These are phyloP conservation scores for Ploettnerulaceae sp. DNA, from an alignment of 2,329 filamentous ascomycete species.

Conservation along the genomic window DNA sequence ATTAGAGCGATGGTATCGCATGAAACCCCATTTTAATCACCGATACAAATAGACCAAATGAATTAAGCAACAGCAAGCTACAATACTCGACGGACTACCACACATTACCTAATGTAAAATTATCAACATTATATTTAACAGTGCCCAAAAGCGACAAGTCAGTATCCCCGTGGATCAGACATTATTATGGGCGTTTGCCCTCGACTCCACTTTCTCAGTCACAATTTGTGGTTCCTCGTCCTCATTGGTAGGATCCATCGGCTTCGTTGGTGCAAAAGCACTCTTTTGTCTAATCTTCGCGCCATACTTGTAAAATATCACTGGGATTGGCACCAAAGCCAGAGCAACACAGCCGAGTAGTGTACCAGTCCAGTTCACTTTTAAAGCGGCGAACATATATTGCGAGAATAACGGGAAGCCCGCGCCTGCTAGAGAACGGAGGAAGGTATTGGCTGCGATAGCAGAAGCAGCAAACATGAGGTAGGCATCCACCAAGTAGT, in stretches of 20 bases:
- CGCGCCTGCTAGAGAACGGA: slow-evolving; percentile 73
- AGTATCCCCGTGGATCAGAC: no score
- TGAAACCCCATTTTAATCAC: no score
- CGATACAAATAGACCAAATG: no score
- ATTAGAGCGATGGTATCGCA: no score
- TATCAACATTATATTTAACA: no score
- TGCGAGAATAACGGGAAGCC: slow-evolving; percentile 74
- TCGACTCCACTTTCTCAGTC: slow-evolving; percentile 13
- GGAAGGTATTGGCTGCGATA: slow-evolving; percentile 75
- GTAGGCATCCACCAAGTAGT: slow-evolving; percentile 75
- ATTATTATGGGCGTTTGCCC: slow-evolving; percentile 5
- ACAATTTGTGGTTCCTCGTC: slow-evolving; percentile 17
- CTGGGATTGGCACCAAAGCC: slow-evolving; percentile 55
- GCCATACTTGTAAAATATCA: slow-evolving; percentile 59
- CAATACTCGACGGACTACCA: no score
- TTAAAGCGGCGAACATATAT: slow-evolving; percentile 62
- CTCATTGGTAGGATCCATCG: slow-evolving; percentile 14
- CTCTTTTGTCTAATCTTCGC: slow-evolving; percentile 51
- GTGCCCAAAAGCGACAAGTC: no score
- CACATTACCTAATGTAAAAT: no score
- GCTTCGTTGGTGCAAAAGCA: slow-evolving; percentile 48
- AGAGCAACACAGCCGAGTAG: slow-evolving; percentile 57
- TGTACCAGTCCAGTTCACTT: slow-evolving; percentile 58
- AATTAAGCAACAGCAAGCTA: no score
- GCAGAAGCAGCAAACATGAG: slow-evolving; percentile 62